Conservation (phyloP, 768 basidiomycete species). For the Lyophyllum semitale region DNA sequence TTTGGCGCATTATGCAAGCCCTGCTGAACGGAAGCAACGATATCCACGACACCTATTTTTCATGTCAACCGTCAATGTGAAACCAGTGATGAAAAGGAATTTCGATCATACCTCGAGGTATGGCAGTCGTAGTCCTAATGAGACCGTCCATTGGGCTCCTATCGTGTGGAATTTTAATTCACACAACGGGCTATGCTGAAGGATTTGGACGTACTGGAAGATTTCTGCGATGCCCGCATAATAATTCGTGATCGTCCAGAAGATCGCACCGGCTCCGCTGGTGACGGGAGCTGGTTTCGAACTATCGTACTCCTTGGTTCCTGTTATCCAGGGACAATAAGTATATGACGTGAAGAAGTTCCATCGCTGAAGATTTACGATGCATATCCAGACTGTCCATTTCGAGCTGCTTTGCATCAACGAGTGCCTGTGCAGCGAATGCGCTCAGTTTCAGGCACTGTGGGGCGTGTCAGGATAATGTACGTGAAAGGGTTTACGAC, state of each 20-base stretch:
- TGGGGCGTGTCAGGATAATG: not conserved
- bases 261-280: constrained; percentile 47
- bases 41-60: constrained; percentile 41
- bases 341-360: not conserved
- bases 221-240: constrained; percentile 47
- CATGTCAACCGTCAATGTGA: not conserved
- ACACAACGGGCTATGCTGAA: not conserved
- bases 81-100: not conserved
- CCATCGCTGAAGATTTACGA: constrained; percentile 34
- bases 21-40: constrained; percentile 43
- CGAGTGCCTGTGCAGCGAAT: constrained; percentile 5
- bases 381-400: constrained; percentile 48
- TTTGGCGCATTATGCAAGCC: constrained; percentile 45
- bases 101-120: constrained; percentile 40
- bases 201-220: constrained; percentile 36
- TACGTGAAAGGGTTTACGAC: not conserved
- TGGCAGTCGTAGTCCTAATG: constrained; percentile 46
- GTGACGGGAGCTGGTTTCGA: constrained; percentile 39
- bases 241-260: constrained; percentile 52
- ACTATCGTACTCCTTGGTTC: constrained; percentile 45
- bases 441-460: constrained; percentile 6
- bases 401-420: constrained; percentile 37
- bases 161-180: not conserved
- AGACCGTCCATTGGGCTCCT: constrained; percentile 45
- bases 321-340: constrained; percentile 17